Evolutionary conservation across 2,329 filamentous ascomycete genomes (phyloP), one percentile per base, ranked within the genome.

Genomic region (Fusarium camptoceras): DNA sequence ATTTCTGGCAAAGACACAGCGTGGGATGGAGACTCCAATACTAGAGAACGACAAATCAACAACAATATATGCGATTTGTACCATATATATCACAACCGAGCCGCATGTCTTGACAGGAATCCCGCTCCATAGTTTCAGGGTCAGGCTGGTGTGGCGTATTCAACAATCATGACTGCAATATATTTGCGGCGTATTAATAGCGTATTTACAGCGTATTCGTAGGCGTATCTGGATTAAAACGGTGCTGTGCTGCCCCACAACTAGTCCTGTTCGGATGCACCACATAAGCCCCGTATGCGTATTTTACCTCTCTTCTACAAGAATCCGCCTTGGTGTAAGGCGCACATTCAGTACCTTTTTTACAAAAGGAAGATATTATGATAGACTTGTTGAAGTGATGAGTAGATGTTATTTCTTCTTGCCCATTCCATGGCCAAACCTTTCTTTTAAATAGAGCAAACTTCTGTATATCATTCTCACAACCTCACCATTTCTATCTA

Each of bases 261-360:
- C 31, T n/a, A 31, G 31, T 34, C 0, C 16, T 9, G 8, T 34
- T 18, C 18, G 16, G 31, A 18, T 9, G 8, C 2, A 34, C 16
- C 31, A 2, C 1, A 2, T 18, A 34, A 18, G 31, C 8, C 31
- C 11, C 9, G 9, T 37, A 8, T 6, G 34, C 34, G 16, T 37
- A 37, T 37, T 37, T 11, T 1, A 7, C 9, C 16, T 10, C 8
- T 34, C 2, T 5, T 9, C 12, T 9, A 9, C 31, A 9, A 4
- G 4, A 18, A 1, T 37, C 16, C 9, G 5, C 9, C 34, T 37
- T 11, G 16, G 7, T 11, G 1, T n/a, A 6, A 37, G 34, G 16
- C 2, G 1, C 0, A 11, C 0, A 9, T 6, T 18, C 11, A 2
- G 2, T 18, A 37, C 5, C 2, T 4, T 5, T 37, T n/a, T 11